A percentile compares a stretch with the other conserved stretches of the same genome.
Conservation (phyloP, 1,139 yeast genomes). For the Saccharomyces hybrid region DNA sequence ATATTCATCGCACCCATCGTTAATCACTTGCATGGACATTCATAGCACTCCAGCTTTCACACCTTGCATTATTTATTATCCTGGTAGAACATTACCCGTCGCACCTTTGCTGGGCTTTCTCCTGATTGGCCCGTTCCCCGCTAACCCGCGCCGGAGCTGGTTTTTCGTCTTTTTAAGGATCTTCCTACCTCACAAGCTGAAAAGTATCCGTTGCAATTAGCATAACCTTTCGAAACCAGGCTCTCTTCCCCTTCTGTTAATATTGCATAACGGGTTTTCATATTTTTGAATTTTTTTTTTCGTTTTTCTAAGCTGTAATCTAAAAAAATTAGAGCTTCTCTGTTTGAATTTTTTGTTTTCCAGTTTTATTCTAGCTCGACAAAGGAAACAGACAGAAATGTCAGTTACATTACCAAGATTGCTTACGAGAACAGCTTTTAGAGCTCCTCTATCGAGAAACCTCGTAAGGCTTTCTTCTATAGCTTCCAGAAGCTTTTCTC, state of each 20-base stretch:
- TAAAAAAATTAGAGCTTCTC: not conserved
- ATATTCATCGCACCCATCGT: too few species aligned
- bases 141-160: not conserved
- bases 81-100: too few species aligned
- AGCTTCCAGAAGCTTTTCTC: slow-evolving; percentile 5
- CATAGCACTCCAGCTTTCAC: too few species aligned
- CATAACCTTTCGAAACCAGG: not conserved
- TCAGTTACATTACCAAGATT: not conserved
- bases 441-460: not conserved
- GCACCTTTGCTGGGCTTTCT: too few species aligned
- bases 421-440: not conserved
- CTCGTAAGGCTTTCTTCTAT: not conserved
- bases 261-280: not conserved
- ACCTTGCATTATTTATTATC: too few species aligned
- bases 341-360: not conserved
- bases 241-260: not conserved
- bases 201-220: not conserved
- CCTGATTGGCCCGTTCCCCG: not conserved
- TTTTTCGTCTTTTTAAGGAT: not conserved
- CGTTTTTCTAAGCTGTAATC: not conserved
- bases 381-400: not conserved
- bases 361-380: not conserved
- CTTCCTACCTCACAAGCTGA: not conserved
- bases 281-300: not conserved
- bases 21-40: too few species aligned